Conservation (phyloP, 1,284 basidiomycete species). For the Ganoderma sp. region DNA sequence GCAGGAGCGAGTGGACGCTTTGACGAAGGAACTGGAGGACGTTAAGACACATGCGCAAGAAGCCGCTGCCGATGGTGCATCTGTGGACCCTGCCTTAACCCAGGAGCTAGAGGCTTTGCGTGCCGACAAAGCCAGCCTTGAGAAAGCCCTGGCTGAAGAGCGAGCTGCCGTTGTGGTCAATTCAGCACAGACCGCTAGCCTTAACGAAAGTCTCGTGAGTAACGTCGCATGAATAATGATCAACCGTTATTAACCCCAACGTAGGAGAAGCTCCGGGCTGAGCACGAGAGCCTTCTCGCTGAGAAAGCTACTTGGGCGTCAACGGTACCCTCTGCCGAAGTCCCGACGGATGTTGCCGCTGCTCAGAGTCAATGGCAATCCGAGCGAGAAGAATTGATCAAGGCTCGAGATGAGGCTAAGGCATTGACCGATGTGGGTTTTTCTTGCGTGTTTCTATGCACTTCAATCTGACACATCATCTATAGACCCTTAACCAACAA, state of each 20-base stretch:
- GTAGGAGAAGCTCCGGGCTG: conserved; percentile 61
- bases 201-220: conserved; percentile 50
- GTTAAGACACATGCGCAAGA: conserved; percentile 36
- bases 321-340: conserved; percentile 27
- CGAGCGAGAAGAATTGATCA: conserved; percentile 62
- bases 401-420: conserved; percentile 64
- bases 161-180: conserved; percentile 36
- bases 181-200: conserved; percentile 23
- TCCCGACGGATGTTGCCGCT: conserved; percentile 41
- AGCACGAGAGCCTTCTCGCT: conserved; percentile 62
- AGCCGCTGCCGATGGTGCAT: conserved; percentile 26
- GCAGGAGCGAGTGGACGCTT: conserved; percentile 36
- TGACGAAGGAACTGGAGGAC: conserved; percentile 44
- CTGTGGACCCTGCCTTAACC: conserved; percentile 36
- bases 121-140: conserved; percentile 51
- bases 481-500: conserved; percentile 53
- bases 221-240: too few relatives aligned
- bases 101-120: conserved; percentile 48
- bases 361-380: conserved; percentile 54
- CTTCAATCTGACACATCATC: neutral
- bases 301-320: conserved; percentile 62
- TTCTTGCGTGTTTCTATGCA: neutral
- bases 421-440: conserved; percentile 57
- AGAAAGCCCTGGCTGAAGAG: conserved; percentile 48
- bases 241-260: conserved; percentile 1